Evolutionary conservation across 139 green algal genomes (phyloP), one percentile per base, ranked within the genome.

Genomic region (Zygnema cylindricum): DNA sequence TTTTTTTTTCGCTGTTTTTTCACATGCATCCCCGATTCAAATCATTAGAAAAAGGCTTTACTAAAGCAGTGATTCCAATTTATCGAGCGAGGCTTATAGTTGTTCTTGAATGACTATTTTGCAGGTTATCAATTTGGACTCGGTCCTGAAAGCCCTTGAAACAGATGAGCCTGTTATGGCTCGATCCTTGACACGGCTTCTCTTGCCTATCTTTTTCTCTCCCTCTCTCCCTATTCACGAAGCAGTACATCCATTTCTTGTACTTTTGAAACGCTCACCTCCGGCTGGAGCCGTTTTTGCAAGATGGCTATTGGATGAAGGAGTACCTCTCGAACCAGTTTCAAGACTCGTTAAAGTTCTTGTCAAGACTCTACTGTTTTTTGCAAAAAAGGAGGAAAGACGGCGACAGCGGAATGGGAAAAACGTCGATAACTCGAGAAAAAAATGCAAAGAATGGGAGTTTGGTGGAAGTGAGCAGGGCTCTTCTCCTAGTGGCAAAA

Each of bases 201-300:
- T 85, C 38, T 38, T 54, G 38, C 78, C 78, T 22, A 85, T 41
- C 0, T 85, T 39, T 63, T 63, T 85, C 25, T 41, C 78, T 38
- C 0, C 78, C 23, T 63, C 43, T 63, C 38, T 75, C 2, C 38
- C 78, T 0, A 38, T 39, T 2, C 35, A 32, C 7, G 39, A 43
- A 39, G 35, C 78, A n/a, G 23, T 30, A 35, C 23, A 63, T 33
- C 78, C 40, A 22, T 85, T 85, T 35, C 39, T 85, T 38, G 36
- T 54, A 39, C 78, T 85, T 0, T n/a, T 85, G 23, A 43, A 71
- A 38, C 38, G 38, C 0, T 85, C 78, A n/a, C 38, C 69, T 38
- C 38, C 78, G 35, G 78, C 78, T 75, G 78, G 49, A 42, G 78
- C 39, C 0, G 38, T 38, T 23, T 85, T 85, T 38, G 35, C 78